phyloP scores from a whole-genome alignment of 2,329 filamentous ascomycete species.

The Fusarium torreyae region DNA sequence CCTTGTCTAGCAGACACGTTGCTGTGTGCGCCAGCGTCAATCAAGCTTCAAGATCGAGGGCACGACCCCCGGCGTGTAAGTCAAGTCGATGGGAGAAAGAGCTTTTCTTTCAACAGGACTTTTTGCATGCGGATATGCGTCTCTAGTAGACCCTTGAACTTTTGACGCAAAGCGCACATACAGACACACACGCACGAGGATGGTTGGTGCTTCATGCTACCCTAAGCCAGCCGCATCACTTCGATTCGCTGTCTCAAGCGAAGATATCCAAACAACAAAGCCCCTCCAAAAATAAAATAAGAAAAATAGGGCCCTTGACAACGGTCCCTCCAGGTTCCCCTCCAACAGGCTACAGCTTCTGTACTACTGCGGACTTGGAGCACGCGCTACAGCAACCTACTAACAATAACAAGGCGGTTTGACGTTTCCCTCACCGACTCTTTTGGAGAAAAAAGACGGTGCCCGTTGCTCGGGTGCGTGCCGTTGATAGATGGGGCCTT shows the following conservation, averaged over 20 bases:
- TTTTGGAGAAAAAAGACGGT: constrained; percentile 37
- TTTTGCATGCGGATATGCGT: constrained; percentile 30
- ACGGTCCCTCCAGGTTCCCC: constrained; percentile 41
- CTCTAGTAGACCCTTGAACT: constrained; percentile 29
- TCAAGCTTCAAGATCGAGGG: constrained; percentile 33
- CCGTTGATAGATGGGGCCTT: constrained; percentile 41
- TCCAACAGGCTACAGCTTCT: constrained; percentile 25
- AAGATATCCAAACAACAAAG: constrained; percentile 38
- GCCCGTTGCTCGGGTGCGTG: constrained; percentile 45
- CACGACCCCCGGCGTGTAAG: constrained; percentile 44
- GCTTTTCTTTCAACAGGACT: constrained; percentile 29
- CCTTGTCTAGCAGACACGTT: constrained; percentile 47
- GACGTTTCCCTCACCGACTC: constrained; percentile 46
- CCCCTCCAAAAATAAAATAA: constrained; percentile 42
- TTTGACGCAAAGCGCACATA: constrained; percentile 15
- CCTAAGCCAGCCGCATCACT: constrained; percentile 38
- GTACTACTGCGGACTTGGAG: constrained; percentile 35
- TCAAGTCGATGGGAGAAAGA: constrained; percentile 28
- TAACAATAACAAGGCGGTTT: constrained; percentile 34
- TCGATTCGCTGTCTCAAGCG: constrained; percentile 45
- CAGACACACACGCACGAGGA: constrained; percentile 7
- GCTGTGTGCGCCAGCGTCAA: constrained; percentile 38
- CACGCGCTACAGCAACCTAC: constrained; percentile 36
- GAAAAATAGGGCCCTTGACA: constrained; percentile 46
- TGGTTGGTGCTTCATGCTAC: constrained; percentile 34